These are phyloP conservation scores for Talaromyces albobiverticillius DNA, from an alignment of 2,329 filamentous ascomycete species.

Conservation along the genomic window DNA sequence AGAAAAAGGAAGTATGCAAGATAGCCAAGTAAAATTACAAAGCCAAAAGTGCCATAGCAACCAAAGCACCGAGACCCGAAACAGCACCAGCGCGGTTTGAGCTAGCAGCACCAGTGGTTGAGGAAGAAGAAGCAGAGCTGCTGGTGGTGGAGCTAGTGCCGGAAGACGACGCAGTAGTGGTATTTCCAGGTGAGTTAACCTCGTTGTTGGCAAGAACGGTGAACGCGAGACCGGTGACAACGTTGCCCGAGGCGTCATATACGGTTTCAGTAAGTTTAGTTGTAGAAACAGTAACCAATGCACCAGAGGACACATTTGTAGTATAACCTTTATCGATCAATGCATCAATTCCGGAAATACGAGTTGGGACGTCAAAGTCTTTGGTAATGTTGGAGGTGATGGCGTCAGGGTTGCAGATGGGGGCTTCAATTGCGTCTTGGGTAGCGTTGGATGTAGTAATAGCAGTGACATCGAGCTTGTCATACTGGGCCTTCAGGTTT, in stretches of 20 bases:
- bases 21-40: slow-evolving; percentile 4
- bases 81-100: slow-evolving; percentile 11
- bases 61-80: slow-evolving; percentile 12
- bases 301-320: slow-evolving; percentile 58
- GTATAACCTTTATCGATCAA: slow-evolving; percentile 75
- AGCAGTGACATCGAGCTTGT: slow-evolving; percentile 66
- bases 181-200: slow-evolving; percentile 56
- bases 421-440: slow-evolving; percentile 54
- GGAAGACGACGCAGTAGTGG: slow-evolving; percentile 19
- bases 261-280: slow-evolving; percentile 59
- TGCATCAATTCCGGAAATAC: slow-evolving; percentile 64
- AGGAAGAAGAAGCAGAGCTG: slow-evolving; percentile 18
- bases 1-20: neutral
- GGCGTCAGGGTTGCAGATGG: slow-evolving; percentile 63
- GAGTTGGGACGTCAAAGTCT: slow-evolving; percentile 73
- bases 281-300: slow-evolving; percentile 59
- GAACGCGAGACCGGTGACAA: slow-evolving; percentile 64
- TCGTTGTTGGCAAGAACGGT: slow-evolving; percentile 50
- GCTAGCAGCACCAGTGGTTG: slow-evolving; percentile 14
- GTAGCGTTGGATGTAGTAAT: slow-evolving; percentile 63
- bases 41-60: slow-evolving; percentile 11
- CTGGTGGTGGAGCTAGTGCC: slow-evolving; percentile 20
- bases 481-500: slow-evolving; percentile 72
- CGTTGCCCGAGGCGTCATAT: slow-evolving; percentile 52
- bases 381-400: slow-evolving; percentile 70